phyloP scores from a whole-genome alignment of 2,329 filamentous ascomycete genomes.

The Claviceps arundinis region DNA sequence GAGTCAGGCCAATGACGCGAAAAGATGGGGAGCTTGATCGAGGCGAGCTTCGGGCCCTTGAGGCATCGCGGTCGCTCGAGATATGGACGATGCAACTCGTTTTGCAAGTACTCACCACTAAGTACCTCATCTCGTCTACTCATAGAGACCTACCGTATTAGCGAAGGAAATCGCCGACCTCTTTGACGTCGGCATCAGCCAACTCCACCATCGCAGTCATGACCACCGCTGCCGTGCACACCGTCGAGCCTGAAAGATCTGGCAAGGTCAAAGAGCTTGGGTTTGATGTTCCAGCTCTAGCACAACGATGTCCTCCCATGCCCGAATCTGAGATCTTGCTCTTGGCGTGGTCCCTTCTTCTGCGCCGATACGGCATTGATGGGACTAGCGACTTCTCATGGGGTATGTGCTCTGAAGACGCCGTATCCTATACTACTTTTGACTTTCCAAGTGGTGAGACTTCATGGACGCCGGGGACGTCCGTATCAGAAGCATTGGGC shows the following conservation, averaged over 20 bases:
- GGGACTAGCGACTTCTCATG: background rate
- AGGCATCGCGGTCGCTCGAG: background rate
- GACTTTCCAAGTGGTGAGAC: background rate
- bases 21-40: background rate
- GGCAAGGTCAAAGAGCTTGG: background rate
- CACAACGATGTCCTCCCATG: background rate
- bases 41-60: background rate
- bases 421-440: background rate
- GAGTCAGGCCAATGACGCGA: background rate
- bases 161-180: background rate
- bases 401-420: background rate
- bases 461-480: background rate
- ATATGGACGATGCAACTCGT: background rate
- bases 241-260: background rate
- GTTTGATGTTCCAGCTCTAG: background rate
- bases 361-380: background rate
- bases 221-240: background rate
- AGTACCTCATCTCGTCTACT: background rate
- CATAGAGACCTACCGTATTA: background rate
- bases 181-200: background rate
- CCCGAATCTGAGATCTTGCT: background rate
- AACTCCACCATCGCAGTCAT: background rate
- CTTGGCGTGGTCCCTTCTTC: slow-evolving; percentile 1
- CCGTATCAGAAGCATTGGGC: background rate
- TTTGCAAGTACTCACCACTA: background rate